Evolutionary conservation across 176 grass and related monocot species (phyloP), one percentile per base, ranked within the genome.

Genomic region (Cymbopogon citratus): DNA sequence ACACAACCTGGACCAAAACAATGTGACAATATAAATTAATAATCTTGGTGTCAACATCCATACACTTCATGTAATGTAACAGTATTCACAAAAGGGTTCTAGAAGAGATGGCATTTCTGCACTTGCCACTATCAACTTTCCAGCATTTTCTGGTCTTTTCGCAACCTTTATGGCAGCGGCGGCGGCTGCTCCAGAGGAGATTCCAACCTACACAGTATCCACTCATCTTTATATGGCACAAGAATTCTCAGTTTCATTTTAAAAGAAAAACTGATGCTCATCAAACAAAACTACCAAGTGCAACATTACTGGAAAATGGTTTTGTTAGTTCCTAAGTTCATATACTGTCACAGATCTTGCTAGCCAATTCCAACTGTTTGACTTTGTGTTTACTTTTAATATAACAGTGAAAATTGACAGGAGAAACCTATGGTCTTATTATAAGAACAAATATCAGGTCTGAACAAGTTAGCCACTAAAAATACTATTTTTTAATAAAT

Each of bases 111-210:
- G 8, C 25, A 75, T 19, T 16, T 41, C 1, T 35, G 46, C 23
- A 84, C 82, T 84, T 88, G 90, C 95, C 59, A 76, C 88, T 72
- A 98, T 89, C 63, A 98, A 82, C 85, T 98, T 95, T 80, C 92
- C 90, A n/a, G 92, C 88, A 79, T 95, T 98, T 88, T 98, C 90
- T 69, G 92, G 86, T 84, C 88, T 93, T 68, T 86, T 89, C 15
- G 92, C 95, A 61, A 98, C 88, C 70, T 86, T 95, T 43, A 95
- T 85, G 21, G 95, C 95, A 23, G 95, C 92, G 0, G 88, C 90
- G 0, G 95, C 95, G 0, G 95, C 95, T 54, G 95, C 95, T 28
- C 95, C 95, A 54, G 95, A 98, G 12, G 95, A 98, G 88, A 98
- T 98, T 29, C 92, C 95, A 63, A 98, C 95, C 95, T 98, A 80